Conservation (phyloP, 306 rosid species). For the Alnus rubra region DNA sequence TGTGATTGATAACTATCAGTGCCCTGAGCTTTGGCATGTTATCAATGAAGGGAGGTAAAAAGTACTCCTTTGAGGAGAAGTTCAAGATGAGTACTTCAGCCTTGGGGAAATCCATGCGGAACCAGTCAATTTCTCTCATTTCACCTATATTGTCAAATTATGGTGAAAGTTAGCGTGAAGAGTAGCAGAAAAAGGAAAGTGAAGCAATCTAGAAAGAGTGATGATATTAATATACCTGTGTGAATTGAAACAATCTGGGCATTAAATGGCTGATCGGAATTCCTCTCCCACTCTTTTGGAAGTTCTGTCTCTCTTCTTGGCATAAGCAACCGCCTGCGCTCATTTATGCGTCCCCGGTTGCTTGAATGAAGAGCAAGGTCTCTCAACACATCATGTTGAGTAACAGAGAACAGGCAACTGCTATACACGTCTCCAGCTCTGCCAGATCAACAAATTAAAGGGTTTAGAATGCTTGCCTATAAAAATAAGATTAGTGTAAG, state of each 20-base stretch:
- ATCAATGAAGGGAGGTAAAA: conserved; percentile 67
- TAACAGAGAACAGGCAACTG: conserved; percentile 70
- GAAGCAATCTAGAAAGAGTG: background rate
- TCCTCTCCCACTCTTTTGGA: conserved; percentile 80
- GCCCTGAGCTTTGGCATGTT: conserved; percentile 87
- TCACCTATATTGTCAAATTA: conserved; percentile 53
- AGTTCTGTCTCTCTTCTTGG: conserved; percentile 61
- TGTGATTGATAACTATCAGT: conserved; percentile 55
- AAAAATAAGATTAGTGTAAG: background rate
- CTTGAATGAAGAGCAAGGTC: conserved; percentile 79
- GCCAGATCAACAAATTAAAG: conserved; percentile 23
- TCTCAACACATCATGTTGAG: conserved; percentile 85
- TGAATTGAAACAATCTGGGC: conserved; percentile 83
- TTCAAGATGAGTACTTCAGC: conserved; percentile 82
- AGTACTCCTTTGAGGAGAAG: conserved; percentile 63
- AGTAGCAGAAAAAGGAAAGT: conserved; percentile 3
- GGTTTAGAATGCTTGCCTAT: conserved; percentile 23
- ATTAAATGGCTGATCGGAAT: conserved; percentile 52
- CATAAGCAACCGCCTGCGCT: conserved; percentile 72
- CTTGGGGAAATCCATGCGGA: conserved; percentile 63
- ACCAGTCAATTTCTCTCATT: conserved; percentile 85
- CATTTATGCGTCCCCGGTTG: conserved; percentile 31
- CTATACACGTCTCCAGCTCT: conserved; percentile 69
- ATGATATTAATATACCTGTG: conserved; percentile 56
- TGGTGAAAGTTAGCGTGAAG: conserved; percentile 7